Evolutionary conservation across 2,329 filamentous ascomycete species (phyloP).

Genomic region (Claviceps sp.): DNA sequence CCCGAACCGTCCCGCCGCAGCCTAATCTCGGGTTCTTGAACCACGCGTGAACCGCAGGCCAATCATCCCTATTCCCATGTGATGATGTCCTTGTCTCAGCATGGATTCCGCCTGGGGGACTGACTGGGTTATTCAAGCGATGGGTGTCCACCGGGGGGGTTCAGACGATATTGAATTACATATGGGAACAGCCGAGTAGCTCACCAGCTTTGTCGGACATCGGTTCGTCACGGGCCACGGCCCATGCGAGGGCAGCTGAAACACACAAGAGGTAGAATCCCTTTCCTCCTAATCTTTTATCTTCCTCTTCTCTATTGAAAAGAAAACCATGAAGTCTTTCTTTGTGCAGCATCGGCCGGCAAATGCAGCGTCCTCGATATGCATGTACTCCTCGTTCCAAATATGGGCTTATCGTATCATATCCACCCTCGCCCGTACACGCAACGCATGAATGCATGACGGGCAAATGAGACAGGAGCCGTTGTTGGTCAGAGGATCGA

Average conservation of each 20-base stretch:
- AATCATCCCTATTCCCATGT: neutral
- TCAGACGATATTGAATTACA: neutral
- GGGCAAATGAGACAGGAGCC: neutral
- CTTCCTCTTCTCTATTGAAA: neutral
- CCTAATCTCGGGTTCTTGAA: neutral
- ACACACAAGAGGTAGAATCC: neutral
- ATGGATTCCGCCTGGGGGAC: too few relatives aligned
- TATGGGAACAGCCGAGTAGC: neutral
- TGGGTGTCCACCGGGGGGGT: neutral
- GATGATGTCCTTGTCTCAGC: neutral
- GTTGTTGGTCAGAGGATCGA: neutral
- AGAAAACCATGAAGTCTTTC: neutral
- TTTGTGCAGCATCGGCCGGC: neutral
- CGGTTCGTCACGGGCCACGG: neutral
- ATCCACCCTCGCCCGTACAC: neutral
- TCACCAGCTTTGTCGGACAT: neutral
- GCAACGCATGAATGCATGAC: constrained; percentile 5
- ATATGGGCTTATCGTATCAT: constrained; percentile 2
- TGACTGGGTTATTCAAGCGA: neutral
- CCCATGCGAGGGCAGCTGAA: neutral
- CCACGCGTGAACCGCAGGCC: neutral
- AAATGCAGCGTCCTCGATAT: neutral
- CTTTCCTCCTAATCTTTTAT: too few relatives aligned
- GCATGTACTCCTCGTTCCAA: neutral
- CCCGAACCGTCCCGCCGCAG: neutral